Percentiles rank a stretch among this genome's conserved stretches.
Conservation (phyloP, 2,329 filamentous ascomycete genomes). For the Trichoderma lentiforme region DNA sequence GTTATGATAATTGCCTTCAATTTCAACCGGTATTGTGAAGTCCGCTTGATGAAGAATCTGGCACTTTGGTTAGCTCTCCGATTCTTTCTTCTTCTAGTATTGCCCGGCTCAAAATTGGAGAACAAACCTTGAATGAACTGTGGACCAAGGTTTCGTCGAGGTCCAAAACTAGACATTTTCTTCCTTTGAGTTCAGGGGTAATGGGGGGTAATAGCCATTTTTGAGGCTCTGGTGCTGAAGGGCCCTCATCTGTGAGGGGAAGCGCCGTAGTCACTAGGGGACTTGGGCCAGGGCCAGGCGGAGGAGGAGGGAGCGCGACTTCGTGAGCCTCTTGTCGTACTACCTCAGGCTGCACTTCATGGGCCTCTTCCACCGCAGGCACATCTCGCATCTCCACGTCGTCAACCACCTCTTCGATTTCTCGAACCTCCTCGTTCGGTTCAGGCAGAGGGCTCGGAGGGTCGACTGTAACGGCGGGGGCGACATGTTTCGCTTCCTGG, state of each 20-base stretch:
- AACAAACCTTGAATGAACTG: slow-evolving; percentile 90
- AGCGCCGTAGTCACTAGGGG: slow-evolving; percentile 40
- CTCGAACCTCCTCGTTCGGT: slow-evolving; percentile 26
- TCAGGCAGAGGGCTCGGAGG: slow-evolving; percentile 35
- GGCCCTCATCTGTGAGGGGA: slow-evolving; percentile 41
- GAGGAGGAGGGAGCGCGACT: slow-evolving; percentile 39
- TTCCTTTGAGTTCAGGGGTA: slow-evolving; percentile 72
- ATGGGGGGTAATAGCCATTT: slow-evolving; percentile 80
- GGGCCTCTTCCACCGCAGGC: slow-evolving; percentile 46
- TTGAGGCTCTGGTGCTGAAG: slow-evolving; percentile 42
- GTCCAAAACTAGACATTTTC: slow-evolving; percentile 93
- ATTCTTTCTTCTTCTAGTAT: not conserved
- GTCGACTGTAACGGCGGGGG: slow-evolving; percentile 42
- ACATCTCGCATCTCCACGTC: slow-evolving; percentile 68
- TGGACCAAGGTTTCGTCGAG: slow-evolving; percentile 96
- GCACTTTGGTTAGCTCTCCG: slow-evolving; percentile 20
- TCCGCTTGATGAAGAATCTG: slow-evolving; percentile 97
- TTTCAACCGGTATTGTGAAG: slow-evolving; percentile 98
- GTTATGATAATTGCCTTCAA: slow-evolving; percentile 98
- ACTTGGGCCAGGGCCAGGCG: slow-evolving; percentile 43
- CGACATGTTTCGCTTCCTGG: slow-evolving; percentile 47
- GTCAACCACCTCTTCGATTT: slow-evolving; percentile 44
- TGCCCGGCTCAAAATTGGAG: not conserved
- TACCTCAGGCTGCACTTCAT: slow-evolving; percentile 41
- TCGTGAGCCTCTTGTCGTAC: slow-evolving; percentile 37